Evolutionary conservation across 129 eudicot species (phyloP).

Genomic region (Silybum marianum): DNA sequence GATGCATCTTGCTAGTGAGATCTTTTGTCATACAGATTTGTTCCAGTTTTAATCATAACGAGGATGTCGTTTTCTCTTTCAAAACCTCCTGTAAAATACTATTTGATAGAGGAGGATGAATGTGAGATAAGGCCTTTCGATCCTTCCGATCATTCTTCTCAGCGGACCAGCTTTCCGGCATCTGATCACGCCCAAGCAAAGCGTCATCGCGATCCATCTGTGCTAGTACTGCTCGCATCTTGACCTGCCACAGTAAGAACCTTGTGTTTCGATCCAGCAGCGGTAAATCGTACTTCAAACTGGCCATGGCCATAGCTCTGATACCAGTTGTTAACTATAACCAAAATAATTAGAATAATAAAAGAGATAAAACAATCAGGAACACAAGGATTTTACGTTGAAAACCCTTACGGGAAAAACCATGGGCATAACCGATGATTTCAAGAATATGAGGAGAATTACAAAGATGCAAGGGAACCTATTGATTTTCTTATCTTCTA

Average conservation of each 20-base stretch:
- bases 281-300: background rate
- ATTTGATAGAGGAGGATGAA: constrained; percentile 6
- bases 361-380: no score
- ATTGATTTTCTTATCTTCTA: no score
- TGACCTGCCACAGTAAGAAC: background rate
- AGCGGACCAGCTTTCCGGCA: background rate
- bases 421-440: no score
- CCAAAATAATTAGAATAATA: no score
- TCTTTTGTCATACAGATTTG: background rate
- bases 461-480: no score
- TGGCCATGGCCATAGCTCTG: background rate
- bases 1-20: constrained; percentile 13
- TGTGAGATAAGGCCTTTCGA: background rate
- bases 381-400: no score
- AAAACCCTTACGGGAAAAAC: no score
- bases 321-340: background rate
- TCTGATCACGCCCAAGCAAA: background rate
- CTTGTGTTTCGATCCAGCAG: constrained; percentile 1
- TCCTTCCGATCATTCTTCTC: background rate
- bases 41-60: background rate
- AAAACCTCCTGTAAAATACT: background rate
- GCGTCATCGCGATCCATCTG: background rate
- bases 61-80: background rate
- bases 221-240: background rate
- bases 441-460: no score